Base-by-base conservation (phyloP, 106 monocot genomes). In the Dendrobium chrysotoxum region DNA sequence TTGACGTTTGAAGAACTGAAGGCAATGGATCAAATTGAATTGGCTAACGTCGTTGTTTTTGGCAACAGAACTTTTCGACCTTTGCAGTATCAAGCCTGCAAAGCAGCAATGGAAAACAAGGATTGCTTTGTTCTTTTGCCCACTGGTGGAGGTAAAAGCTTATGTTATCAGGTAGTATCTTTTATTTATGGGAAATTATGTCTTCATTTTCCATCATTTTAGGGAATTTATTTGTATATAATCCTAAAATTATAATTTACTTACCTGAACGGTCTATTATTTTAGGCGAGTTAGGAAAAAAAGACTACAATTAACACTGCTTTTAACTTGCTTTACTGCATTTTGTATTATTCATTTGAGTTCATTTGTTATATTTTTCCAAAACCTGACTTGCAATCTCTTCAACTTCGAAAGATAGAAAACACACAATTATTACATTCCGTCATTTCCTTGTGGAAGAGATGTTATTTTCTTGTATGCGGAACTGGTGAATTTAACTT, bases 51-150 rank as follows among this genome's bases (percentile, higher is more conserved):
- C 70, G 98, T 92, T 38, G 86, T 98, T 81, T 98, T 98, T 82
- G 94, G 95, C 50, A 91, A 98, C 77, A 95, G 53, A 81, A 72
- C 85, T 38, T 95, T 98, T 81, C 88, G 94, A 65, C 81, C 85
- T 74, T 81, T 89, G 78, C 98, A 95, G 70, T 86, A 89, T 85
- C 80, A 95, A 82, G 94, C 91, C 53, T 98, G 98, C 77, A 85
- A 89, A 78, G 88, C 92, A 75, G 91, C 98, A 41, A 77, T 86
- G 61, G 88, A 92, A 40, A 91, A 90, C 31, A 91, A 64, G 82
- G 98, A 98, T 83, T 95, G 94, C 76, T 95, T 98, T 88, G 79
- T 98, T 81, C 92, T 98, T 84, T 91, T 98, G 92, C 98, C 98
- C 55, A 98, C 98, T 78, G 98, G 98, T 83, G 98, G 94, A 3